Conservation (phyloP, 352 stramenopile genomes). For the Globisporangium nodosum region DNA sequence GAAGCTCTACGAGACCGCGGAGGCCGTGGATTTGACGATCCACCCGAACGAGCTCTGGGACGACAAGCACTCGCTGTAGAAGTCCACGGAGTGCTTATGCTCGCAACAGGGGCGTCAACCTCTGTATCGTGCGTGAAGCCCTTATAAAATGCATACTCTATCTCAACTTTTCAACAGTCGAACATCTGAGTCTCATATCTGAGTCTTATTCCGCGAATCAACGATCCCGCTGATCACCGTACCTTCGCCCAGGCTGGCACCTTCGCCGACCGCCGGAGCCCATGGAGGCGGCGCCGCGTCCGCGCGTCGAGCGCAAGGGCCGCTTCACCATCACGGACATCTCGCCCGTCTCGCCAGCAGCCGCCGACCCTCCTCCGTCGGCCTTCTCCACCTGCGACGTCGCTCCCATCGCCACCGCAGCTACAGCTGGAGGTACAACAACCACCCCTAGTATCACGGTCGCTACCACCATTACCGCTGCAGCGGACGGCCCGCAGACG, state of each 20-base stretch:
- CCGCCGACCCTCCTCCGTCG: slow-evolving; percentile 16
- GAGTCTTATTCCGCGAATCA: not conserved
- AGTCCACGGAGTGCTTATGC: not conserved
- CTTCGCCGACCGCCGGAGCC: not conserved
- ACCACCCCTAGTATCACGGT: not conserved
- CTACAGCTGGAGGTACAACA: not conserved
- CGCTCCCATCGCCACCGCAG: not conserved
- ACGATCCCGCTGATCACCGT: not conserved
- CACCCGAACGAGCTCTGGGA: slow-evolving; percentile 71
- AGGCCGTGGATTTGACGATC: slow-evolving; percentile 68
- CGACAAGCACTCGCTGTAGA: slow-evolving; percentile 20
- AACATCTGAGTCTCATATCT: not conserved
- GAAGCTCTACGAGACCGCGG: slow-evolving; percentile 64
- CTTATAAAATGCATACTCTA: not conserved
- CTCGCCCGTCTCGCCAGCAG: slow-evolving; percentile 43
- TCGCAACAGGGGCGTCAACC: not conserved
- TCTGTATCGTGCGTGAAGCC: not conserved
- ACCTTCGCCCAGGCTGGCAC: no score
- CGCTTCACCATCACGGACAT: slow-evolving; percentile 85
- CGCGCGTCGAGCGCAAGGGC: slow-evolving; percentile 64
- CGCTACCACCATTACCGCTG: not conserved
- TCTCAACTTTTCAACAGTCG: not conserved
- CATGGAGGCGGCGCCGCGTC: slow-evolving; percentile 32
- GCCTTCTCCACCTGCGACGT: not conserved
- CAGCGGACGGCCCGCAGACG: no score